These are phyloP conservation scores for Colletotrichum cordylinicola DNA, from an alignment of 2,329 filamentous ascomycete species.

Conservation along the genomic window DNA sequence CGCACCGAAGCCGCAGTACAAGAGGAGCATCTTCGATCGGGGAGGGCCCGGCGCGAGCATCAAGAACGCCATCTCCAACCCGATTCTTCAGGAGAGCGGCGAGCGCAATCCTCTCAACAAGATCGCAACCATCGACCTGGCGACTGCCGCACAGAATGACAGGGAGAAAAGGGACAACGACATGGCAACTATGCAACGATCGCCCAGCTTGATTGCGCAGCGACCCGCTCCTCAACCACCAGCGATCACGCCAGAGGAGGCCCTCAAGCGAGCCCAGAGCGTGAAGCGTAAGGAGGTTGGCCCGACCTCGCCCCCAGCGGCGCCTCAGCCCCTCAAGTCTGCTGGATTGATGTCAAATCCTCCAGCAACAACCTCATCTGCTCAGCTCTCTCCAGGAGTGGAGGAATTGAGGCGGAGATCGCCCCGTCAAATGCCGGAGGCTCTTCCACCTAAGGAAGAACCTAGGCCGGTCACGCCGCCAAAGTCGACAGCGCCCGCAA, in stretches of 20 bases:
- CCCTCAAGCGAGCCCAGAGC: constrained; percentile 37
- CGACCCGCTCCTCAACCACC: constrained; percentile 43
- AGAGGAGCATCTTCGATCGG: constrained; percentile 33
- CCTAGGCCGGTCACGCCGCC: not conserved
- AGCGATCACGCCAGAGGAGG: constrained; percentile 35
- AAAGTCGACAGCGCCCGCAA: not conserved
- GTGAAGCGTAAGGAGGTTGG: constrained; percentile 44
- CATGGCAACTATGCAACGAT: constrained; percentile 31
- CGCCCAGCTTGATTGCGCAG: constrained; percentile 36
- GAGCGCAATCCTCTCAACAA: constrained; percentile 47
- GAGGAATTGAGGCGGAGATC: constrained; percentile 59
- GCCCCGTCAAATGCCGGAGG: constrained; percentile 42
- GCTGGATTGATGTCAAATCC: constrained; percentile 32
- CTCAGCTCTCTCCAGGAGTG: constrained; percentile 55
- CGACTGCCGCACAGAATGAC: constrained; percentile 53
- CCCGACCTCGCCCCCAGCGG: not conserved
- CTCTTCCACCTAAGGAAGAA: not conserved
- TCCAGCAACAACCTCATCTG: constrained; percentile 48
- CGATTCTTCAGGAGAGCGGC: constrained; percentile 44
- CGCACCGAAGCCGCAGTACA: constrained; percentile 24
- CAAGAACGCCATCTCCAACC: constrained; percentile 55
- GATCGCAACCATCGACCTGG: constrained; percentile 55
- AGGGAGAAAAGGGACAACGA: constrained; percentile 42
- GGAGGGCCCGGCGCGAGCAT: constrained; percentile 28
- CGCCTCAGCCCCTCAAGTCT: constrained; percentile 25